These are phyloP conservation scores for Ophiosphaerella korrae DNA, from an alignment of 2,329 filamentous ascomycete species.

Conservation along the genomic window DNA sequence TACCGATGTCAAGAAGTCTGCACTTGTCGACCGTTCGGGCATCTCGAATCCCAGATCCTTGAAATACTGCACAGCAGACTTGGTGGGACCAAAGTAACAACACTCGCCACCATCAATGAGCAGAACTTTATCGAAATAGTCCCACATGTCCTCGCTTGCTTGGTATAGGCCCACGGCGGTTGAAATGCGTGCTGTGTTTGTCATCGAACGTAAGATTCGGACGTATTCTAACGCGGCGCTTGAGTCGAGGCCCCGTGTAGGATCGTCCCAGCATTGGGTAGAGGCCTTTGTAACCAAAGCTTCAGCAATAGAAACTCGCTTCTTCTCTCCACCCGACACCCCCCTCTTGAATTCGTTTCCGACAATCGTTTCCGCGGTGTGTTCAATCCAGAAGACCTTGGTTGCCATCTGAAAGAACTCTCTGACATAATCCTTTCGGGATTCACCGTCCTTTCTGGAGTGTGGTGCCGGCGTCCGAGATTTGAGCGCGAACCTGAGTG, in stretches of 20 bases:
- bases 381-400: slow-evolving; percentile 63
- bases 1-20: slow-evolving; percentile 76
- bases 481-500: slow-evolving; percentile 72
- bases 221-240: slow-evolving; percentile 60
- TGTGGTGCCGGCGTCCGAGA: slow-evolving; percentile 67
- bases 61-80: slow-evolving; percentile 66
- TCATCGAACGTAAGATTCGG: slow-evolving; percentile 56
- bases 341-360: slow-evolving; percentile 70
- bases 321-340: slow-evolving; percentile 70
- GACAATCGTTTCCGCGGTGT: slow-evolving; percentile 68
- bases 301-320: slow-evolving; percentile 72
- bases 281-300: slow-evolving; percentile 62
- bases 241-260: slow-evolving; percentile 43
- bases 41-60: slow-evolving; percentile 70
- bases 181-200: slow-evolving; percentile 55
- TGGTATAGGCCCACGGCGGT: slow-evolving; percentile 65
- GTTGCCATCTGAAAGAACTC: slow-evolving; percentile 71
- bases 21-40: slow-evolving; percentile 63
- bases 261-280: slow-evolving; percentile 58
- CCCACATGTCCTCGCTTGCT: slow-evolving; percentile 57
- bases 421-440: slow-evolving; percentile 63
- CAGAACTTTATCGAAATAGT: slow-evolving; percentile 72
- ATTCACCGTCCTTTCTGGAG: slow-evolving; percentile 66
- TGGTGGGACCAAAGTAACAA: slow-evolving; percentile 71
- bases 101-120: slow-evolving; percentile 77